Evolutionary conservation across 2,329 filamentous ascomycete species (phyloP).

Genomic region (Aspergillus versicolor): DNA sequence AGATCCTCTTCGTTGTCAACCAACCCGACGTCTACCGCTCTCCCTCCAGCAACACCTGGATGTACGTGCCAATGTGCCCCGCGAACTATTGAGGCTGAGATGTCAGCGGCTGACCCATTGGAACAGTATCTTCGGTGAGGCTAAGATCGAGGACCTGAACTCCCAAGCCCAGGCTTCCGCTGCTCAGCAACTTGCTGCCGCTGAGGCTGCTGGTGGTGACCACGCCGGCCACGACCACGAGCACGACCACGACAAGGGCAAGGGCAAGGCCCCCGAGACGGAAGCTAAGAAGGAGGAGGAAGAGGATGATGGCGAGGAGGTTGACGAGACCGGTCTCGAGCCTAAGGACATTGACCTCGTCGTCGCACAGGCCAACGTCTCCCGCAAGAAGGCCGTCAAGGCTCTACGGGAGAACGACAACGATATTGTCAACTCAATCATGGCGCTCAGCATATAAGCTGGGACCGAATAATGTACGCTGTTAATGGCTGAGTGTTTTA

Average conservation of each 20-base stretch:
- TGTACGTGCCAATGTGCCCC: constrained; percentile 62
- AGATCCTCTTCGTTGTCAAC: constrained; percentile 99
- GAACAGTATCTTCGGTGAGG: constrained; percentile 93
- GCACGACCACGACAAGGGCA: constrained; percentile 58
- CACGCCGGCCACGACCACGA: constrained; percentile 54
- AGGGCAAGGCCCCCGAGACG: constrained; percentile 66
- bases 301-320: constrained; percentile 93
- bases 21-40: constrained; percentile 99
- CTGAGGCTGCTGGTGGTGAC: constrained; percentile 61
- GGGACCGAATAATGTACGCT: constrained; percentile 20
- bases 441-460: constrained; percentile 82
- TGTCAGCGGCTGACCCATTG: constrained; percentile 23
- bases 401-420: constrained; percentile 96
- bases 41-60: constrained; percentile 98
- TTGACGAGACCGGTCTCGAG: constrained; percentile 91
- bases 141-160: constrained; percentile 99
- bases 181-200: constrained; percentile 87
- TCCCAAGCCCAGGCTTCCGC: constrained; percentile 94
- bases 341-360: constrained; percentile 99
- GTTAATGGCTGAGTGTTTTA: constrained; percentile 25
- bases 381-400: constrained; percentile 97
- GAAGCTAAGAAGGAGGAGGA: constrained; percentile 71
- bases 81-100: neutral
- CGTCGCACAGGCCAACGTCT: constrained; percentile 96
- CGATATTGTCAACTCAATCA: constrained; percentile 99